Evolutionary conservation across 148 eudicot genomes (phyloP), one percentile per base, ranked within the genome.

Genomic region (Tetragonia tetragonoides): DNA sequence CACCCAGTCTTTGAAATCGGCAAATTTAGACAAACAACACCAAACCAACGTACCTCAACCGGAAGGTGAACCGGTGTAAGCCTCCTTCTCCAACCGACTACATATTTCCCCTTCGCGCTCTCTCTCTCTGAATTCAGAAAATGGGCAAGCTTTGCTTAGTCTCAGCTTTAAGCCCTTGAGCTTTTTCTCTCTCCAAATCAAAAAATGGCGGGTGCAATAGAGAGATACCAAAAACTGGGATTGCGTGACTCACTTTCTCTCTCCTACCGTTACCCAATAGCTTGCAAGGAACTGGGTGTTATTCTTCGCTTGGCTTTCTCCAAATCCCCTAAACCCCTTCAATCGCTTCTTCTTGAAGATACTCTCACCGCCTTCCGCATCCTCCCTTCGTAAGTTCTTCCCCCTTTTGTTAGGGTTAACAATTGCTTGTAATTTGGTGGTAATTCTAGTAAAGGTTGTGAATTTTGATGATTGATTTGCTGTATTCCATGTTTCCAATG

Each of bases 341-440:
- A 95, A 75, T 85, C 88, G 71, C 88, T 88, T 78, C 41, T 95
- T 73, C 83, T 91, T 71, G 88, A 88, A 51, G 89, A 95, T 68
- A 82, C 90, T 64, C 81, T 95, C 63, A 10, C 75, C 77, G 96
- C 99, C 70, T 91, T 95, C 81, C 88, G 83, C 78, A 83, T 87
- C 56, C 96, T 95, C 80, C 94, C 96, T 21, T 64, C 66, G 97
- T 95, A 87, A 84, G 78, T 82, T 40, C 74, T 59, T 59, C 23
- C 66, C 37, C 66, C 21, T 56, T 6, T 59, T 61, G 0, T 18
- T 39, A 9, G 69, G 4, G 39, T 5, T 41, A 7, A 44, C 7
- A 5, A 1, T 66, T 66, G 11, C 16, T 38, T 41, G 63, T 49
- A 62, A 1, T 49, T 44, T 12, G 11, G 15, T 16, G 10, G 4